phyloP scores from a whole-genome alignment of 371 early-diverging fungal genomes.

The Rhizopus delemar region DNA sequence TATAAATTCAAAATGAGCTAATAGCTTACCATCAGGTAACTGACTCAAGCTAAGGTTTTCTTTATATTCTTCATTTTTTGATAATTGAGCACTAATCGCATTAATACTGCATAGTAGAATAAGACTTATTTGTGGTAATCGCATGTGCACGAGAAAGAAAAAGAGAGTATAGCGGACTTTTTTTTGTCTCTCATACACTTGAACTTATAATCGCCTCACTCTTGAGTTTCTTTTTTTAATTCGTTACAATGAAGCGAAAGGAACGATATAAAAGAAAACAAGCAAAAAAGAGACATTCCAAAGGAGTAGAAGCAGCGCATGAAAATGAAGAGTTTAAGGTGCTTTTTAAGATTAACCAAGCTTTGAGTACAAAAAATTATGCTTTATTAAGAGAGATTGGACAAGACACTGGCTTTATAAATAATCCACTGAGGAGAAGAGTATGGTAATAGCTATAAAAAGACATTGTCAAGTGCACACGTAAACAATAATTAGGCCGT shows the following conservation, averaged over 20 bases:
- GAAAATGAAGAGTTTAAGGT: slow-evolving; percentile 44
- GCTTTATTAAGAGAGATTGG: slow-evolving; percentile 50
- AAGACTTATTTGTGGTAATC: neutral
- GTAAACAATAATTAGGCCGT: slow-evolving; percentile 40
- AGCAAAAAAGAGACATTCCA: slow-evolving; percentile 15
- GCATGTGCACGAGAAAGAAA: slow-evolving; percentile 5
- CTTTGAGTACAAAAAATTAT: slow-evolving; percentile 50
- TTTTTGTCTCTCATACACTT: neutral
- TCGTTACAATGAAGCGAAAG: slow-evolving; percentile 27
- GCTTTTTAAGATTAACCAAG: slow-evolving; percentile 54
- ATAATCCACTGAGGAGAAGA: slow-evolving; percentile 30
- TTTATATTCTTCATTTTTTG: slow-evolving; percentile 46
- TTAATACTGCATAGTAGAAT: neutral
- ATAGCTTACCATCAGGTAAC: slow-evolving; percentile 74
- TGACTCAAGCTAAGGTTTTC: slow-evolving; percentile 68
- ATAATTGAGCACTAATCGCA: slow-evolving; percentile 7
- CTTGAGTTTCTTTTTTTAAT: neutral
- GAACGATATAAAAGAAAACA: slow-evolving; percentile 22
- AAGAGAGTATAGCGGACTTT: neutral
- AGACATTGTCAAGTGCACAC: no score
- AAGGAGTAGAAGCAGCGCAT: slow-evolving; percentile 16
- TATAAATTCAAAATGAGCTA: slow-evolving; percentile 78
- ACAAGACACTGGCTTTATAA: slow-evolving; percentile 32
- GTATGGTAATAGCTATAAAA: slow-evolving; percentile 48
- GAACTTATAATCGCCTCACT: no score